These are phyloP conservation scores for Moniliophthora roreri DNA, from an alignment of 1,284 basidiomycete species.

Conservation along the genomic window DNA sequence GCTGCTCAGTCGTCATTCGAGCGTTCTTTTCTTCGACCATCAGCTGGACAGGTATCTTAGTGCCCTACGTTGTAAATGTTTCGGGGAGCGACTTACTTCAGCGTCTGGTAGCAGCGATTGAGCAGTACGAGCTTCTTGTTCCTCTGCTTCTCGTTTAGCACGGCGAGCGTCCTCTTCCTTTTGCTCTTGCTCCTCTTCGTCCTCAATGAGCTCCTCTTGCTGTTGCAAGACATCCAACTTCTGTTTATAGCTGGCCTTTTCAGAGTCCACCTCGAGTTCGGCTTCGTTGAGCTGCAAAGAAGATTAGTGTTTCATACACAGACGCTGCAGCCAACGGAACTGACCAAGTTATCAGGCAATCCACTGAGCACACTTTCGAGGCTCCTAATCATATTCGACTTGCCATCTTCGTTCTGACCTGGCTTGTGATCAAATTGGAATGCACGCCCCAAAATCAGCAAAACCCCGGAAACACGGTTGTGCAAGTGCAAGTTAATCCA, in stretches of 20 bases:
- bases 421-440: conserved; percentile 89
- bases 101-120: conserved; percentile 78
- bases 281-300: conserved; percentile 85
- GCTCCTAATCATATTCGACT: conserved; percentile 72
- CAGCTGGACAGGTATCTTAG: conserved; percentile 41
- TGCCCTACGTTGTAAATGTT: background rate
- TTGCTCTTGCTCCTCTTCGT: conserved; percentile 97
- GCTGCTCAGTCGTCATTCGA: conserved; percentile 96
- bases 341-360: conserved; percentile 91
- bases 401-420: conserved; percentile 75
- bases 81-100: conserved; percentile 48
- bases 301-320: conserved; percentile 6
- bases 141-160: conserved; percentile 78
- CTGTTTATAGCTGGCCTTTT: conserved; percentile 95
- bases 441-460: conserved; percentile 90
- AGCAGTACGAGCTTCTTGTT: conserved; percentile 72
- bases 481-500: conserved; percentile 96
- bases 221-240: conserved; percentile 97
- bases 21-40: conserved; percentile 69
- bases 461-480: conserved; percentile 88
- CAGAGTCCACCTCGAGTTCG: conserved; percentile 92
- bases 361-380: conserved; percentile 91
- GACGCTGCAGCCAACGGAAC: conserved; percentile 25
- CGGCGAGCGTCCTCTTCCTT: conserved; percentile 92
- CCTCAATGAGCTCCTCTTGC: conserved; percentile 99